Evolutionary conservation across 2,329 filamentous ascomycete genomes (phyloP).

Genomic region (Chaetomiaceae sp.): DNA sequence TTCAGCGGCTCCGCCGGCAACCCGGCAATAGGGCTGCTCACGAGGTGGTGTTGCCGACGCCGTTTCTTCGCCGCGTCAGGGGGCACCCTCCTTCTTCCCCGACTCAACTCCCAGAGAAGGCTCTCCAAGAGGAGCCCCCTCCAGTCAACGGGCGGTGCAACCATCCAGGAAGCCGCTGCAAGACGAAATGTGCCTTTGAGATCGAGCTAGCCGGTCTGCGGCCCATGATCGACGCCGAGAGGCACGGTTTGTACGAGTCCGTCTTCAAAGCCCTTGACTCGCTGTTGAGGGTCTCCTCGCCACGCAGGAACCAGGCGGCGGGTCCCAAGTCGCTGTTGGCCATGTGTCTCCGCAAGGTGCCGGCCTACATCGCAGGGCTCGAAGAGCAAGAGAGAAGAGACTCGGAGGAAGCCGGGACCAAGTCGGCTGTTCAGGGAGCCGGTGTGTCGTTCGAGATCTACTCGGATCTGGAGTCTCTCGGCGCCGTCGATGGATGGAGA

Average conservation of each 20-base stretch:
- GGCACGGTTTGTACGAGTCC: slow-evolving; percentile 37
- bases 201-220: slow-evolving; percentile 32
- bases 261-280: slow-evolving; percentile 40
- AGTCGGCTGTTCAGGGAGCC: slow-evolving; percentile 31
- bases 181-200: slow-evolving; percentile 26
- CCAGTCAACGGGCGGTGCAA: slow-evolving; percentile 9
- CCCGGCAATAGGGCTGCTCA: slow-evolving; percentile 16
- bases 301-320: slow-evolving; percentile 21
- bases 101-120: slow-evolving; percentile 4
- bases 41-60: slow-evolving; percentile 28
- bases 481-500: slow-evolving; percentile 39
- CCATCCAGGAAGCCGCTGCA: slow-evolving; percentile 6
- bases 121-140: background rate
- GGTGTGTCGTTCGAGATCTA: slow-evolving; percentile 42
- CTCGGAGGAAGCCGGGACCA: slow-evolving; percentile 33
- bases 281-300: slow-evolving; percentile 37
- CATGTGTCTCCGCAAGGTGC: slow-evolving; percentile 44
- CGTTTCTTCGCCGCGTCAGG: slow-evolving; percentile 28
- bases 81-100: slow-evolving; percentile 28
- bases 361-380: slow-evolving; percentile 41
- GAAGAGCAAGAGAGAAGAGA: slow-evolving; percentile 37
- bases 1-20: slow-evolving; percentile 11
- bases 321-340: slow-evolving; percentile 38
- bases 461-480: slow-evolving; percentile 41
- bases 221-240: slow-evolving; percentile 25